Conservation (phyloP, 345 rosid genomes). For the Rhodamnia argentea region DNA sequence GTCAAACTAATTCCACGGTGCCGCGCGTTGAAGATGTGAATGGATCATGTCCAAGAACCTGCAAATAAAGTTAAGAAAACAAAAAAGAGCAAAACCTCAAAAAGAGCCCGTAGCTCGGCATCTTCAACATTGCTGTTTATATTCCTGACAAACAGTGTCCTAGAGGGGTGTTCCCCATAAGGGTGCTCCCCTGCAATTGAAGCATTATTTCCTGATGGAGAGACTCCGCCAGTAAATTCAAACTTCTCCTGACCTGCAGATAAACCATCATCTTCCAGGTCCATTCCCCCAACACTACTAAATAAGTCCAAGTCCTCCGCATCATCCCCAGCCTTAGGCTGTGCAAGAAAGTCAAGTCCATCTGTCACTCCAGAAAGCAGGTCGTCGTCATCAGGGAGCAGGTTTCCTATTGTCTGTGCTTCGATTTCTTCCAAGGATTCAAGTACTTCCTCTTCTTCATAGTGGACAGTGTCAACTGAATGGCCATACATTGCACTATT, state of each 20-base stretch:
- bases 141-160: constrained; percentile 51
- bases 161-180: constrained; percentile 33
- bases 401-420: constrained; percentile 59
- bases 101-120: constrained; percentile 39
- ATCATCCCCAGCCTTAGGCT: constrained; percentile 25
- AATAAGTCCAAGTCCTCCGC: constrained; percentile 58
- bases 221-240: constrained; percentile 17
- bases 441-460: constrained; percentile 35
- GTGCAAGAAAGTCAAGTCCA: constrained; percentile 15
- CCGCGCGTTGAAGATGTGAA: background rate
- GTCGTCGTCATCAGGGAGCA: constrained; percentile 62
- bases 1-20: background rate
- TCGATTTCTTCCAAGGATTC: constrained; percentile 54
- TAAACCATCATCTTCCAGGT: constrained; percentile 37
- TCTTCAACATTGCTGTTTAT: constrained; percentile 44
- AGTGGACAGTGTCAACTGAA: constrained; percentile 21
- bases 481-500: constrained; percentile 22
- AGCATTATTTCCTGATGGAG: constrained; percentile 10
- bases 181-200: constrained; percentile 27
- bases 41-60: background rate
- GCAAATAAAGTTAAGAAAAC: background rate
- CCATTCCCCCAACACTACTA: constrained; percentile 64
- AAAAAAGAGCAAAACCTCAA: constrained; percentile 28
- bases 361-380: constrained; percentile 49
- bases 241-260: constrained; percentile 11